A percentile compares a stretch with the other conserved stretches of the same genome.
These are phyloP conservation scores for Allantophomopsis lycopodina DNA, from an alignment of 2,329 filamentous ascomycete species.

Conservation along the genomic window DNA sequence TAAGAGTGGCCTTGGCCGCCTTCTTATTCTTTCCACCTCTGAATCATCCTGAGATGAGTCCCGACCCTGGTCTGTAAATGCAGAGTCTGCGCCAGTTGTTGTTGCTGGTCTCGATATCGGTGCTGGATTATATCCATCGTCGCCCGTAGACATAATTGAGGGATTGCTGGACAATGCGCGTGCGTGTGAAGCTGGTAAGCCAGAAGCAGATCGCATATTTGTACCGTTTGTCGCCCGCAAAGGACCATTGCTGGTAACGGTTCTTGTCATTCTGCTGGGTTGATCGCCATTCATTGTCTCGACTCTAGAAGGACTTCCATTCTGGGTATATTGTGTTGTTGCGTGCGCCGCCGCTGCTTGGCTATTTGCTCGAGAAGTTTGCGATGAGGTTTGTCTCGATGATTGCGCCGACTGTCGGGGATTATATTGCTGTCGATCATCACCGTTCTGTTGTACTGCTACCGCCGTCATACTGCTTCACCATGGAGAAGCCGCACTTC, in stretches of 20 bases:
- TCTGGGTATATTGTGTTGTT: no score
- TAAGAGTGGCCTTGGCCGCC: constrained; percentile 12
- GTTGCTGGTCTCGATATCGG: not conserved
- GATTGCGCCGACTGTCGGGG: constrained; percentile 14
- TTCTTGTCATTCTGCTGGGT: constrained; percentile 7
- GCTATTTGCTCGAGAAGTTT: constrained; percentile 13
- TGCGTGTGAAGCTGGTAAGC: no score
- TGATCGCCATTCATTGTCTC: constrained; percentile 8
- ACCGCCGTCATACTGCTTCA: constrained; percentile 19
- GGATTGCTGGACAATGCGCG: not conserved
- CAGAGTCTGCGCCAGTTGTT: constrained; percentile 2
- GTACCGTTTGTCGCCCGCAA: constrained; percentile 2
- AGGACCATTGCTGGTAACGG: constrained; percentile 13
- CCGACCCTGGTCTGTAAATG: constrained; percentile 8
- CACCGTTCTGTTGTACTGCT: constrained; percentile 14
- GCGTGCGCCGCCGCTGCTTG: constrained; percentile 5
- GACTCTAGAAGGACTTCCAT: no score
- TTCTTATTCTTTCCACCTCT: constrained; percentile 9
- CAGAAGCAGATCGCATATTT: no score
- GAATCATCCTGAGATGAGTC: constrained; percentile 17
- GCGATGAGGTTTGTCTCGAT: constrained; percentile 11
- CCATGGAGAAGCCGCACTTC: constrained; percentile 6
- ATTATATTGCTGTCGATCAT: constrained; percentile 14
- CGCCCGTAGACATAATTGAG: not conserved
- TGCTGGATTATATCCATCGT: not conserved